A percentile compares a stretch with the other conserved stretches of the same genome.
phyloP scores from a whole-genome alignment of 116 monocot genomes.

The Zostera marina region DNA sequence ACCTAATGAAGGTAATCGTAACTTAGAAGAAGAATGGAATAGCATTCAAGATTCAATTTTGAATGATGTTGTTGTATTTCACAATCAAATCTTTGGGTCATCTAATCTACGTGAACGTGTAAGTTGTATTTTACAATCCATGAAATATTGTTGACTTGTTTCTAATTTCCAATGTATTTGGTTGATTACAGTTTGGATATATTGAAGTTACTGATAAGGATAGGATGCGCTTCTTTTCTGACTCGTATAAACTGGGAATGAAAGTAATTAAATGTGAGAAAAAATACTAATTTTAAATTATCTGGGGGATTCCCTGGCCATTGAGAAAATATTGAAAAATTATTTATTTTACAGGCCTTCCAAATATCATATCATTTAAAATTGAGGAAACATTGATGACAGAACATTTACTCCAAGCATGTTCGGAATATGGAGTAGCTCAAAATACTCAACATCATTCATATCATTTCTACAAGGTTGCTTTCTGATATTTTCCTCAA shows the following conservation, averaged over 20 bases:
- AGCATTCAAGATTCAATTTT: conserved; percentile 47
- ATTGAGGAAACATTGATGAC: conserved; percentile 57
- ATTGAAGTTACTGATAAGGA: conserved; percentile 21
- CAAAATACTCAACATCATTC: conserved; percentile 2
- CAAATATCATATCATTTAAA: conserved; percentile 9
- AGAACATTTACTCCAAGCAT: conserved; percentile 51
- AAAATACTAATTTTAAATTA: too few relatives aligned
- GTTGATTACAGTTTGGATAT: conserved; percentile 23
- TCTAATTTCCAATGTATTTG: not conserved
- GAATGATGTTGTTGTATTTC: conserved; percentile 41
- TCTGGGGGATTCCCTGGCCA: not conserved
- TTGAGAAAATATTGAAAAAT: not conserved
- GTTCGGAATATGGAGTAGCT: conserved; percentile 17
- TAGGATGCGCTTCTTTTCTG: conserved; percentile 34
- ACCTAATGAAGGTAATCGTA: not conserved
- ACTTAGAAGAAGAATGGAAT: conserved; percentile 35
- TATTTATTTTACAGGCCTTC: conserved; percentile 25
- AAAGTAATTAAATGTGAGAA: conserved; percentile 49
- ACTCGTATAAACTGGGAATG: conserved; percentile 50
- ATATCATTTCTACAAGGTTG: conserved; percentile 68
- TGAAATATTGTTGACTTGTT: not conserved
- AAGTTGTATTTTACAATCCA: conserved; percentile 13
- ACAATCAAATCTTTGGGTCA: conserved; percentile 67
- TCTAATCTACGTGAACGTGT: conserved; percentile 30
- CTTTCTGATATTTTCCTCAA: not conserved